These are phyloP conservation scores for Phytopythium ostracodes DNA, from an alignment of 352 stramenopile species.

Conservation along the genomic window DNA sequence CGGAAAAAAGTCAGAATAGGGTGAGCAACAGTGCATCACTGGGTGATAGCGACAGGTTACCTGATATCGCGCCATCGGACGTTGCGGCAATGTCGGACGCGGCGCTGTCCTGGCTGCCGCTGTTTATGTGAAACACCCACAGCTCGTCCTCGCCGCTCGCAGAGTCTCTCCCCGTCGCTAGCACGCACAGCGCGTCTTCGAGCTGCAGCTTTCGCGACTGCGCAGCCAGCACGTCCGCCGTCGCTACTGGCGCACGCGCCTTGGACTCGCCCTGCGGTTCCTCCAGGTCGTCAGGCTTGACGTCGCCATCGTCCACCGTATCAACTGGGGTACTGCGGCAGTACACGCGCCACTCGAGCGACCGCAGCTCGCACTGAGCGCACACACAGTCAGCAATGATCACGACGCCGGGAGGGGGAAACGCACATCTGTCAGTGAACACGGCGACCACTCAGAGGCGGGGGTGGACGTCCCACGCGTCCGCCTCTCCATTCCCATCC, in stretches of 20 bases:
- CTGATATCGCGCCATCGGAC: slow-evolving; percentile 1
- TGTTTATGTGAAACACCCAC: slow-evolving; percentile 57
- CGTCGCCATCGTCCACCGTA: slow-evolving; percentile 14
- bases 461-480: too few relatives aligned
- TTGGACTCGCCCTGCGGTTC: neutral
- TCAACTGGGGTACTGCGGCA: neutral
- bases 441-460: too few relatives aligned
- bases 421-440: too few relatives aligned
- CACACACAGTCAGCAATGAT: slow-evolving; percentile 1
- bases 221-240: slow-evolving; percentile 15
- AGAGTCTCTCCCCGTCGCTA: slow-evolving; percentile 7
- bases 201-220: slow-evolving; percentile 36
- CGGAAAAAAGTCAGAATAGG: neutral
- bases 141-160: slow-evolving; percentile 15
- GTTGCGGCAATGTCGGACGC: neutral
- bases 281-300: neutral
- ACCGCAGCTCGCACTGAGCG: slow-evolving; percentile 36
- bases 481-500: too few relatives aligned
- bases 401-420: too few relatives aligned
- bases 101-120: neutral
- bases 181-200: slow-evolving; percentile 30
- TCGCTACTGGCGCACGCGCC: neutral
- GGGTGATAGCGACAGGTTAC: neutral
- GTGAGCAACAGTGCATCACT: neutral
- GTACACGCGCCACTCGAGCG: slow-evolving; percentile 56